Base-by-base conservation (phyloP, 1,284 basidiomycete species). In the Naganishia sp. region DNA sequence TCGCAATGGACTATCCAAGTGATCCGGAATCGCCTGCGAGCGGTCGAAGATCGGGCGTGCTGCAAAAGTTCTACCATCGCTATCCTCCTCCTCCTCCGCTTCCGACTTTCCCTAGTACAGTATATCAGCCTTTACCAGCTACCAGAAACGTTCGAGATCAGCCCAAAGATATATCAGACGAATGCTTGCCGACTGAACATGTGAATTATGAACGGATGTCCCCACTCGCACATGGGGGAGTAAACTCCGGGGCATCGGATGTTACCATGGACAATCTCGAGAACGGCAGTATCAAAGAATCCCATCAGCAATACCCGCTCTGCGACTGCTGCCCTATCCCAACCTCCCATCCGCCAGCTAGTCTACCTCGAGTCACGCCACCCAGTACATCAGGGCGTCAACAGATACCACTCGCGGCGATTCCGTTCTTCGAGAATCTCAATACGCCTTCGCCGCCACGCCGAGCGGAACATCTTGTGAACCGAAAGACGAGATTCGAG, bases 401-500 rank as follows among this genome's bases (percentile, higher is more conserved):
- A n/a, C 47, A 47, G 28, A 51, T 50, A 25, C 58, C 58, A 3
- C 58, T 61, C 15, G 58, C 21, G 18, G 21, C 47, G 7, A 49
- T 61, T 10, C 46, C 47, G n/a, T 43, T 61, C 32, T 61, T 51
- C 41, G 58, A 50, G 28, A 61, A 61, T 23, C 32, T 61, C 15
- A 49, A 61, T 13, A 61, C 58, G 21, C 58, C 58, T 21, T 61
- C 58, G 21, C 58, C 58, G 5, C 58, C 58, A 23, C 47, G 47
- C 25, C 47, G 58, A 50, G 58, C 58, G 2, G 58, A 61, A 13
- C 58, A 61, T 42, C 47, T 61, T 9, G 23, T 61, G 4, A 51
- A 61, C 18, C 50, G 58, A 21, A 50, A 50, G 49, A 62, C 65
- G 32, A 43, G 68, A 25, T 69, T 66, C 56, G 68, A 69, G 49